These are phyloP conservation scores for Coemansia sp. DNA, from an alignment of 371 early-diverging fungal genomes.

Conservation along the genomic window DNA sequence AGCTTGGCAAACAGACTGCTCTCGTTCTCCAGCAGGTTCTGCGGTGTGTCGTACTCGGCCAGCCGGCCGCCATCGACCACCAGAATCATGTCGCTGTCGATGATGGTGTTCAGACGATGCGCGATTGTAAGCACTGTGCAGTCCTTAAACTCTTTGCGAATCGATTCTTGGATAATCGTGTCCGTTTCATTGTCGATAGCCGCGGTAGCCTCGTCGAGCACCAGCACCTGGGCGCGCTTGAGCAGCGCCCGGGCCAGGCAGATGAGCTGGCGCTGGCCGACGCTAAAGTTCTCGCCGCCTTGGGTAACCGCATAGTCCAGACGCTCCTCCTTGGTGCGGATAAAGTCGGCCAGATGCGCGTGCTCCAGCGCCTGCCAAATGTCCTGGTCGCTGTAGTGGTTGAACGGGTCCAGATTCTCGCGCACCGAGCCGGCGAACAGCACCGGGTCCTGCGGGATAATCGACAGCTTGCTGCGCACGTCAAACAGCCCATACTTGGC, in stretches of 20 bases:
- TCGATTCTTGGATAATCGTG: constrained; percentile 80
- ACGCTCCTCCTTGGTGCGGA: constrained; percentile 51
- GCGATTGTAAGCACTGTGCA: constrained; percentile 94
- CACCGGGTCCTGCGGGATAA: no score
- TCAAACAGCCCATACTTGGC: constrained; percentile 49
- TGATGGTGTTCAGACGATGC: constrained; percentile 86
- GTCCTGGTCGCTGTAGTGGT: constrained; percentile 63
- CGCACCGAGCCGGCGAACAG: no score
- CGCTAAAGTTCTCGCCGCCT: constrained; percentile 84
- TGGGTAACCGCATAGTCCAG: constrained; percentile 64
- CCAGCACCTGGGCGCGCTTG: constrained; percentile 66
- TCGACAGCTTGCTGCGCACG: constrained; percentile 36
- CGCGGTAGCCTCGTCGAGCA: constrained; percentile 95
- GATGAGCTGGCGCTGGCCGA: constrained; percentile 86
- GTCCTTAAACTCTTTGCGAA: constrained; percentile 81
- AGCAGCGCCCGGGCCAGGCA: constrained; percentile 85
- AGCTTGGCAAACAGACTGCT: constrained; percentile 67
- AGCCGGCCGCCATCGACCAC: constrained; percentile 78
- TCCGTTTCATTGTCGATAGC: constrained; percentile 85
- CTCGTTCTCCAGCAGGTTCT: constrained; percentile 59
- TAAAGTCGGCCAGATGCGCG: constrained; percentile 67
- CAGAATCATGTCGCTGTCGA: constrained; percentile 83
- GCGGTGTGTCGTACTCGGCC: constrained; percentile 79
- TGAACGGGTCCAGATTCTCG: no score
- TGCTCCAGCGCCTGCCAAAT: constrained; percentile 82